Evolutionary conservation across 1,139 yeast genomes (phyloP).

Genomic region (Suhomyces taliae): DNA sequence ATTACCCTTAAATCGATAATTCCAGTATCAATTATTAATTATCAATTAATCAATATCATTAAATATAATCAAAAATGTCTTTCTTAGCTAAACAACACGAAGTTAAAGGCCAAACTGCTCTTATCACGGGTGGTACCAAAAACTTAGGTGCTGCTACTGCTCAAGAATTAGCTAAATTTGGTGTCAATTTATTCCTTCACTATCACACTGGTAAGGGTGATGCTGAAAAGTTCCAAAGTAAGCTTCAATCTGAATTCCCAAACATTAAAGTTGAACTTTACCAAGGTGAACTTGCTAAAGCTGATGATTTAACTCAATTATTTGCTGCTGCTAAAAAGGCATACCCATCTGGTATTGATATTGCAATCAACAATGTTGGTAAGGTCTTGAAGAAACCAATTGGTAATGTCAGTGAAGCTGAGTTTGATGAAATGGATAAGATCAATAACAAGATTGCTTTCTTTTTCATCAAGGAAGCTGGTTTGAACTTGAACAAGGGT

Average conservation of each 20-base stretch:
- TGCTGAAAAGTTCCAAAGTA: constrained; percentile 42
- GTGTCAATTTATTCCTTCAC: constrained; percentile 57
- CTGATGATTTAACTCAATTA: constrained; percentile 41
- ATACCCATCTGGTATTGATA: constrained; percentile 51
- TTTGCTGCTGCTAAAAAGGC: constrained; percentile 47
- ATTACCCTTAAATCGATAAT: not conserved
- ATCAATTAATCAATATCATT: not conserved
- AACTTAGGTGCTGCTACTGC: constrained; percentile 63
- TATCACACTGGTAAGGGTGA: constrained; percentile 45
- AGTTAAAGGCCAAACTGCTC: constrained; percentile 47
- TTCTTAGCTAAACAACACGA: not conserved
- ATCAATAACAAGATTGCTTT: constrained; percentile 62
- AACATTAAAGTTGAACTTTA: constrained; percentile 44
- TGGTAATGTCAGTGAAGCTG: constrained; percentile 48
- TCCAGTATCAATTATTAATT: too few species aligned
- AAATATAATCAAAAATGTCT: not conserved
- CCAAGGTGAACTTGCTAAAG: constrained; percentile 48
- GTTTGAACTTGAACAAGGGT: constrained; percentile 46
- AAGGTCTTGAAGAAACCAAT: constrained; percentile 63
- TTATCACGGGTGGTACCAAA: constrained; percentile 67
- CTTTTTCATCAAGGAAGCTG: constrained; percentile 60
- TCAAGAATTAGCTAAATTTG: constrained; percentile 54
- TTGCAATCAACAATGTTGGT: constrained; percentile 68
- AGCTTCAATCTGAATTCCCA: constrained; percentile 25
- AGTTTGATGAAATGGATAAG: constrained; percentile 53